Percentiles rank a stretch among this genome's conserved stretches.
Evolutionary conservation across 352 stramenopile genomes (phyloP).

Genomic region (Elongisporangium undulatum): DNA sequence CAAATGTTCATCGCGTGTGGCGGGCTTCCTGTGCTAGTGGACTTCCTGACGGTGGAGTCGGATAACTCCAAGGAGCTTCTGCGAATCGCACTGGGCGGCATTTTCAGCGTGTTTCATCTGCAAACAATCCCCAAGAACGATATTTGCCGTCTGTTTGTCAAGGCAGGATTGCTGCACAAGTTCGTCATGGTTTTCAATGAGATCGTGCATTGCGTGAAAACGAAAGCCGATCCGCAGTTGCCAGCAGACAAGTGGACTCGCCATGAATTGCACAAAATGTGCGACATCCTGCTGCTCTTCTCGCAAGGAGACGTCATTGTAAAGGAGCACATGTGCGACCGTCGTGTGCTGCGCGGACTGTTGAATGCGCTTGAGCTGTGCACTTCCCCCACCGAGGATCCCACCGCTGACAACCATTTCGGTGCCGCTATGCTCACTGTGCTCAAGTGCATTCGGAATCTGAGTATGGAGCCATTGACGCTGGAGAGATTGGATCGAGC

Average conservation of each 20-base stretch:
- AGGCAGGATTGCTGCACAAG: slow-evolving; percentile 86
- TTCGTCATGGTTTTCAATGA: slow-evolving; percentile 87
- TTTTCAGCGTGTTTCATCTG: slow-evolving; percentile 88
- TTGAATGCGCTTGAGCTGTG: slow-evolving; percentile 45
- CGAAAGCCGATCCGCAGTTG: background rate
- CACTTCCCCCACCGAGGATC: slow-evolving; percentile 1
- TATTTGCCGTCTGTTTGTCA: slow-evolving; percentile 93
- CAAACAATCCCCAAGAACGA: slow-evolving; percentile 92
- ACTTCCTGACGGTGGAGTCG: slow-evolving; percentile 61
- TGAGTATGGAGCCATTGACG: slow-evolving; percentile 90
- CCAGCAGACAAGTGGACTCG: slow-evolving; percentile 36
- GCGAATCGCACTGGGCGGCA: slow-evolving; percentile 87
- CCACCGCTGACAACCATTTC: slow-evolving; percentile 27
- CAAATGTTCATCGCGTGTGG: slow-evolving; percentile 94
- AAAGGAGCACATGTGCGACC: slow-evolving; percentile 91
- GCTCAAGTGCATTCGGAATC: slow-evolving; percentile 82
- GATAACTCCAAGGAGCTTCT: slow-evolving; percentile 49
- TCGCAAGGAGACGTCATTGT: slow-evolving; percentile 90
- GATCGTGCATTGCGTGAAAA: slow-evolving; percentile 36
- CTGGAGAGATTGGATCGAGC: slow-evolving; percentile 87
- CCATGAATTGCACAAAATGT: slow-evolving; percentile 75
- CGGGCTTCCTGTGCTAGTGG: slow-evolving; percentile 79
- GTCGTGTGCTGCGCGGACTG: slow-evolving; percentile 64
- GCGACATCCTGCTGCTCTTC: slow-evolving; percentile 88
- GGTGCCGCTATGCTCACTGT: slow-evolving; percentile 69